Percentiles rank a stretch among this genome's conserved stretches.
phyloP scores from a whole-genome alignment of 164 flowering plant genomes.

The Annona cherimola region DNA sequence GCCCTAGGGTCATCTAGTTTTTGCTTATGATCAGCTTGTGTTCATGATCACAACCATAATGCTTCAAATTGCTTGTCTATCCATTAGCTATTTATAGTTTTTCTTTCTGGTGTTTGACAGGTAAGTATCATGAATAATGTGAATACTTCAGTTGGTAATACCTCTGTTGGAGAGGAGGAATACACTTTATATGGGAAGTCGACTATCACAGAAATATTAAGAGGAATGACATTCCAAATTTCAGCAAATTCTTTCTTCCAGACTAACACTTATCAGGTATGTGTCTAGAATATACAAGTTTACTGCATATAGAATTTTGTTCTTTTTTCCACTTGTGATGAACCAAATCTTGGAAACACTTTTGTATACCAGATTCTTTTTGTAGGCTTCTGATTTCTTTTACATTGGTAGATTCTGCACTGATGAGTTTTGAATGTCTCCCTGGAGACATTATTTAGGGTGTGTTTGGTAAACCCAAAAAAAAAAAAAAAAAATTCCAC shows the following conservation, averaged over 20 bases:
- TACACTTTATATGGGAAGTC: conserved; percentile 71
- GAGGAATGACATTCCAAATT: conserved; percentile 87
- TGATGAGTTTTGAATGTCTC: too few relatives aligned
- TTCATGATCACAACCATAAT: too few relatives aligned
- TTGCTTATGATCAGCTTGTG: too few relatives aligned
- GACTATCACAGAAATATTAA: conserved; percentile 68
- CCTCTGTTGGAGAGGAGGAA: conserved; percentile 89
- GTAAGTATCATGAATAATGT: conserved; percentile 90
- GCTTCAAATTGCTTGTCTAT: not conserved
- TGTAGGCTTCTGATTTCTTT: too few relatives aligned
- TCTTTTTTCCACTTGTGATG: too few relatives aligned
- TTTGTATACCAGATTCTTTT: too few relatives aligned
- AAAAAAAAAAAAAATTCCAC: too few relatives aligned
- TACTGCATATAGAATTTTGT: not conserved
- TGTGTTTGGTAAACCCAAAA: too few relatives aligned
- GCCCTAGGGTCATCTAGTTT: too few relatives aligned
- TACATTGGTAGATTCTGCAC: too few relatives aligned
- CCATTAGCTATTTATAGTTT: not conserved
- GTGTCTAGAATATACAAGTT: not conserved
- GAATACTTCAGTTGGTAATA: conserved; percentile 85
- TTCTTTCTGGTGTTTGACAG: conserved; percentile 27
- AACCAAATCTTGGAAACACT: too few relatives aligned
- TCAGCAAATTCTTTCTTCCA: conserved; percentile 99
- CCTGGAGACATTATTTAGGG: too few relatives aligned
- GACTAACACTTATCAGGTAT: conserved; percentile 92